Evolutionary conservation across 768 basidiomycete species (phyloP).

Genomic region (Hericium rajendrae): DNA sequence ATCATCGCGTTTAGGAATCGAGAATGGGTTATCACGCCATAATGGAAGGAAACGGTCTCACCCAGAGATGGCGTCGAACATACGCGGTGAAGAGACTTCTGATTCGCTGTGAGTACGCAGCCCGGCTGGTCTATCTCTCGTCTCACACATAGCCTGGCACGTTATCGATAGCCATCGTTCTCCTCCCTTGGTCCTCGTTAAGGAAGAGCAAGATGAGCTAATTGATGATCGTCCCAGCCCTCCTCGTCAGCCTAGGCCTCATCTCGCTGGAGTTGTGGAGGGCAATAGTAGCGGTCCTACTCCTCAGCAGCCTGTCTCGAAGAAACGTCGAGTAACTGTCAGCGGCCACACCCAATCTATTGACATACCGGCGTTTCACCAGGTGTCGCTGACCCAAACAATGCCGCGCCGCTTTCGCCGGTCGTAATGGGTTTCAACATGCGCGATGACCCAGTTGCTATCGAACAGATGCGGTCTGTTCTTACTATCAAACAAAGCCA

Average conservation of each 20-base stretch:
- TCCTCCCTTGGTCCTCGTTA: slow-evolving; percentile 41
- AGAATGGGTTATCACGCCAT: slow-evolving; percentile 10
- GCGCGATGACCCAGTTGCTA: slow-evolving; percentile 47
- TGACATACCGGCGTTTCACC: slow-evolving; percentile 40
- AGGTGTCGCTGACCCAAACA: slow-evolving; percentile 19
- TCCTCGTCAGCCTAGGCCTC: slow-evolving; percentile 6
- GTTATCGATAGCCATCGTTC: slow-evolving; percentile 21
- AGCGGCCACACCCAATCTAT: slow-evolving; percentile 48
- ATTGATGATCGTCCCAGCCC: slow-evolving; percentile 28
- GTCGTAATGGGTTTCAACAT: slow-evolving; percentile 49
- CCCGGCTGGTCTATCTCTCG: slow-evolving; percentile 8
- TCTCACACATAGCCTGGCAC: slow-evolving; percentile 5
- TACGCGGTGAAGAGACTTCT: background rate
- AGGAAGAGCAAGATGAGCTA: slow-evolving; percentile 54
- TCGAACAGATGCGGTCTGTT: slow-evolving; percentile 57
- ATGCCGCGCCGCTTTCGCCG: slow-evolving; percentile 49
- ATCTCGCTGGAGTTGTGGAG: slow-evolving; percentile 5
- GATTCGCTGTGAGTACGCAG: slow-evolving; percentile 12
- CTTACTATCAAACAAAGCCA: slow-evolving; percentile 61
- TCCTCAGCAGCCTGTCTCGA: slow-evolving; percentile 32
- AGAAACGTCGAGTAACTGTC: slow-evolving; percentile 66
- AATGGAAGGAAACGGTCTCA: slow-evolving; percentile 20
- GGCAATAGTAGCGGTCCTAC: slow-evolving; percentile 28
- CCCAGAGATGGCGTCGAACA: slow-evolving; percentile 5
- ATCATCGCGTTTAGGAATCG: slow-evolving; percentile 1